Evolutionary conservation across 2,329 filamentous ascomycete genomes (phyloP).

Genomic region (Lojkania enalia): DNA sequence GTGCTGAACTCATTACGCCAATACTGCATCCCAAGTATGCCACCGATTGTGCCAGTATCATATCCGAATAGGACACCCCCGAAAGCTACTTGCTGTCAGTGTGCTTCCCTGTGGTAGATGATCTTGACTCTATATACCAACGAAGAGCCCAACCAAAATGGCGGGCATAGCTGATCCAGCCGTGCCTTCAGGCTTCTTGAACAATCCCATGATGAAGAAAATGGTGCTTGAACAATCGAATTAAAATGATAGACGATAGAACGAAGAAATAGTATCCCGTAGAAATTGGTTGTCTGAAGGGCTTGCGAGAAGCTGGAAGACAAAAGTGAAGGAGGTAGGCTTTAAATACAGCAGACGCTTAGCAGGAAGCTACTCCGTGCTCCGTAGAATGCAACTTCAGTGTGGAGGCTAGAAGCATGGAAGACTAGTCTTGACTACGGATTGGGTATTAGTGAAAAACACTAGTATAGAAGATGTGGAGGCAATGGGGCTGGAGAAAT

Average conservation of each 20-base stretch:
- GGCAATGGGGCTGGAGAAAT: conserved; percentile 3
- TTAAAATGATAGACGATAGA: background rate
- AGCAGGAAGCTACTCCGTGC: background rate
- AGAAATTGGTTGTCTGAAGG: conserved; percentile 9
- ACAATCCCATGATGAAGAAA: conserved; percentile 36
- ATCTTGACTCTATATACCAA: too few relatives aligned
- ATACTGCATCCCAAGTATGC: conserved; percentile 71
- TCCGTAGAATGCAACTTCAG: conserved; percentile 8
- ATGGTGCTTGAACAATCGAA: background rate
- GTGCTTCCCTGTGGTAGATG: too few relatives aligned
- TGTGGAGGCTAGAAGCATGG: conserved; percentile 28
- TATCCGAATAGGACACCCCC: conserved; percentile 28
- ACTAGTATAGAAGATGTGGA: conserved; percentile 6
- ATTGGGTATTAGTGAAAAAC: conserved; percentile 19
- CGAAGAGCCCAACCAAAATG: conserved; percentile 48
- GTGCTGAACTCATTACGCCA: conserved; percentile 66
- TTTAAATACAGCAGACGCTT: conserved; percentile 17
- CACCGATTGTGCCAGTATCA: conserved; percentile 49
- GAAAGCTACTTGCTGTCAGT: too few relatives aligned
- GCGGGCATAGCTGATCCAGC: conserved; percentile 56
- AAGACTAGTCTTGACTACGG: conserved; percentile 9
- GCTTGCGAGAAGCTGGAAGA: conserved; percentile 8
- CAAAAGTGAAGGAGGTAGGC: conserved; percentile 9
- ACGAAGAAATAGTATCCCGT: too few relatives aligned
- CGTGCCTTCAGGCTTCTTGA: conserved; percentile 73